These are phyloP conservation scores for Firmiana major DNA, from an alignment of 345 rosid genomes.

Conservation along the genomic window DNA sequence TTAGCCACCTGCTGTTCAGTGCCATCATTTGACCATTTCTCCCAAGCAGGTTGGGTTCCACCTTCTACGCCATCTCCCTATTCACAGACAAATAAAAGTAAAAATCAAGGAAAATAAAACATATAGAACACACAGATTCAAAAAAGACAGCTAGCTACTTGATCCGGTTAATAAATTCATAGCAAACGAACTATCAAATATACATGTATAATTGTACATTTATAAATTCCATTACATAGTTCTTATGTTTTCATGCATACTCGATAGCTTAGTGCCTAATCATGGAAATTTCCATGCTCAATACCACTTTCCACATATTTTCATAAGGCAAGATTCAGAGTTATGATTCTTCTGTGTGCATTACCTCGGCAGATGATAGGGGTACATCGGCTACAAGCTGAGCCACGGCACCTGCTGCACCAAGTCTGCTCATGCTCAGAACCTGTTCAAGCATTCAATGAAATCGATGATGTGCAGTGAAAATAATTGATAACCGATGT, in stretches of 20 bases:
- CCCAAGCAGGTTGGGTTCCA: constrained; percentile 53
- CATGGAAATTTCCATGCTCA: not conserved
- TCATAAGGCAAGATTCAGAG: not conserved
- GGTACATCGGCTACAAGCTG: constrained; percentile 74
- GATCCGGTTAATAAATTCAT: not conserved
- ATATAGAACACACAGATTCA: not conserved
- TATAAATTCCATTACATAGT: not conserved
- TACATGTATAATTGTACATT: not conserved
- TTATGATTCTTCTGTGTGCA: not conserved
- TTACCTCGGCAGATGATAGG: constrained; percentile 54
- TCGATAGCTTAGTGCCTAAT: not conserved
- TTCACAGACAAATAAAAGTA: constrained; percentile 1
- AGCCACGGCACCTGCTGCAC: constrained; percentile 73
- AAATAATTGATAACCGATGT: not conserved
- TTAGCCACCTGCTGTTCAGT: constrained; percentile 68
- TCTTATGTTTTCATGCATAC: not conserved
- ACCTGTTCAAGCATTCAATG: constrained; percentile 37
- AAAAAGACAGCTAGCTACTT: constrained; percentile 9
- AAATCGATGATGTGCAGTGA: not conserved
- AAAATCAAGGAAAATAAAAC: not conserved
- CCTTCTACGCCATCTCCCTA: constrained; percentile 54
- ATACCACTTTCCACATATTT: not conserved
- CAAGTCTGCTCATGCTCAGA: constrained; percentile 69
- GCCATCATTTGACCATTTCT: constrained; percentile 68
- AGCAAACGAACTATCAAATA: not conserved